These are phyloP conservation scores for Prunus yedoensis DNA, from an alignment of 331 rosid species.

Conservation along the genomic window DNA sequence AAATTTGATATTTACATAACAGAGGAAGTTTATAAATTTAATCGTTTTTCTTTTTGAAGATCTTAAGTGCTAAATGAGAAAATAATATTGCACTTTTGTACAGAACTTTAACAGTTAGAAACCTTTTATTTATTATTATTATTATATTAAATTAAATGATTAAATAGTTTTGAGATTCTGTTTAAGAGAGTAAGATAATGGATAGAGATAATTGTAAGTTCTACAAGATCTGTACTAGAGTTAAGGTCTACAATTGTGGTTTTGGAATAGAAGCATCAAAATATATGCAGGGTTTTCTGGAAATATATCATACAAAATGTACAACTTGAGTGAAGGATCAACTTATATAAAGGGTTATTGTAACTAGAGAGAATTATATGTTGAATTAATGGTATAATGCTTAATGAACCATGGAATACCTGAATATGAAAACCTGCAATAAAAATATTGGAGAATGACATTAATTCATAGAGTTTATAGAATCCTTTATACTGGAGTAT, in stretches of 20 bases:
- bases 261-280: background rate
- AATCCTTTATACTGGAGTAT: background rate
- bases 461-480: background rate
- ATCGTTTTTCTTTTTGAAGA: background rate
- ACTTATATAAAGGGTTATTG: background rate
- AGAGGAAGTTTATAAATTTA: background rate
- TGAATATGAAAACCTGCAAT: background rate
- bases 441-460: too few species aligned
- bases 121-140: too few species aligned
- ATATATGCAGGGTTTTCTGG: background rate
- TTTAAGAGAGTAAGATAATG: background rate
- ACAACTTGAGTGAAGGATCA: background rate
- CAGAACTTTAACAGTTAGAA: background rate
- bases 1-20: background rate
- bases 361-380: background rate
- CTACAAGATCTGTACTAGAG: background rate
- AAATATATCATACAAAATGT: background rate
- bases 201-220: background rate
- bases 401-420: background rate
- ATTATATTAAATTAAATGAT: background rate
- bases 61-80: background rate
- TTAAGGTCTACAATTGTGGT: background rate
- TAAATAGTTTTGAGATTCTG: conserved; percentile 1
- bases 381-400: background rate
- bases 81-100: background rate